phyloP scores from a whole-genome alignment of 352 stramenopile species.

The Pythium guiyangense region DNA sequence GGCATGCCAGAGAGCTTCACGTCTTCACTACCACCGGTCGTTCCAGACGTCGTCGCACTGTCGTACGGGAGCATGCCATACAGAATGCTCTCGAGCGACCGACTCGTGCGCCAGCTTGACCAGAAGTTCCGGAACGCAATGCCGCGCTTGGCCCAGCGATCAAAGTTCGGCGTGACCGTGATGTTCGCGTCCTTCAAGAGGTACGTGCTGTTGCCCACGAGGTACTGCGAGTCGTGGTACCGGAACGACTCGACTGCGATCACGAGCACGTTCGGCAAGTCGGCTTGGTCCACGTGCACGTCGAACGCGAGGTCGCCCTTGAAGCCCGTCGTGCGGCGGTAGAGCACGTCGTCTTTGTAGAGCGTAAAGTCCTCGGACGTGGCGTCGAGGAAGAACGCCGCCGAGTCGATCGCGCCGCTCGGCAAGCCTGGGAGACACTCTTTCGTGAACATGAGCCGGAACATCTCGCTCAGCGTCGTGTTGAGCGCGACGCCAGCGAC shows the following conservation, averaged over 20 bases:
- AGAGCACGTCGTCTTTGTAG: constrained; percentile 36
- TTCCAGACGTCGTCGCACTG: constrained; percentile 26
- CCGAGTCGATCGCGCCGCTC: constrained; percentile 13
- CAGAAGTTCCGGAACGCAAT: constrained; percentile 53
- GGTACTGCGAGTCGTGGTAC: no score
- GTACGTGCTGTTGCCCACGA: constrained; percentile 16
- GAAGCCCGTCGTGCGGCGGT: constrained; percentile 30
- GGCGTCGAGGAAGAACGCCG: constrained; percentile 22
- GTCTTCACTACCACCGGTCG: constrained; percentile 19
- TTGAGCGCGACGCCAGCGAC: constrained; percentile 35
- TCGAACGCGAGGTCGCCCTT: no score
- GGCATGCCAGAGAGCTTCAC: constrained; percentile 38
- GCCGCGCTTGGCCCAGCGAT: constrained; percentile 39
- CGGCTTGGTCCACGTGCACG: no score
- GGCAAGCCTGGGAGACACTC: constrained; percentile 18
- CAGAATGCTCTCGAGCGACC: constrained; percentile 43
- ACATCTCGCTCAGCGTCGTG: constrained; percentile 32
- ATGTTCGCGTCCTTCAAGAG: constrained; percentile 26
- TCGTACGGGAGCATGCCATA: constrained; percentile 48
- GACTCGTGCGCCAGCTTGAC: constrained; percentile 56
- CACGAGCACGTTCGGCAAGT: no score
- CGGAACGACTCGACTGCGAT: no score
- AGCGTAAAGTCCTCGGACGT: constrained; percentile 38
- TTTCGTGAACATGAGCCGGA: constrained; percentile 15
- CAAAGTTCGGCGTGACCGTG: constrained; percentile 43